Evolutionary conservation across 495 filamentous ascomycete species (phyloP), one percentile per base, ranked within the genome.

Genomic region (Chaetomium fimeti): DNA sequence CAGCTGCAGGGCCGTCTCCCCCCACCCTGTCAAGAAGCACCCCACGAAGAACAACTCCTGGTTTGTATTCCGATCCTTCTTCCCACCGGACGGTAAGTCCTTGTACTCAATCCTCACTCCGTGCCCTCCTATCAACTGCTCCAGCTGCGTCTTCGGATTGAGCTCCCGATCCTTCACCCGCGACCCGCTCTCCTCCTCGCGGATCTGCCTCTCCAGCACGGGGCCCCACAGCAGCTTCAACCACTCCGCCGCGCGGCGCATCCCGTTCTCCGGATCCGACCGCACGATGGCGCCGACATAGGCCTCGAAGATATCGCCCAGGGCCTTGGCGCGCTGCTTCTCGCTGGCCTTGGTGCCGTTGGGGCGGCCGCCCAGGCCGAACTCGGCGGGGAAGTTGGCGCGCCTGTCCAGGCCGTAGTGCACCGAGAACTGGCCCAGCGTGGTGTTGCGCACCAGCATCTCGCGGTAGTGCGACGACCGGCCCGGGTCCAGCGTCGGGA

Each of bases 241-340:
- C 91, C 91, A 97, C 27, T 80, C 66, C 59, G 87, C 81, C 9
- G 79, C 87, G 18, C 77, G 78, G 57, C 70, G 63, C 56, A 89
- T 82, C 8, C 91, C 91, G 48, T 83, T 68, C 13, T 69, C 73
- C 0, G 84, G 76, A 69, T 89, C 81, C 15, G 86, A 86, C 11
- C 91, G 74, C 51, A 95, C 82, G 27, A 91, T 72, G 15, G 89
- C 92, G 22, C 90, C 92, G 12, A 92, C 84, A 72, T 93, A 96
- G 2, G 92, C 88, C 74, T 97, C 92, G 70, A 97, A 93, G 11
- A 97, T 82, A 74, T 97, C 92, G 11, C 86, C 92, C 54, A 87
- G 77, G 20, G 88, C 84, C 72, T 97, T 97, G 28, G 68, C 76
- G 32, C 78, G 82, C 65, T 82, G 80, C 64, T 82, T 82, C 53